Conservation (phyloP, 805 yeast genomes). For the Lipomyces japonicus region DNA sequence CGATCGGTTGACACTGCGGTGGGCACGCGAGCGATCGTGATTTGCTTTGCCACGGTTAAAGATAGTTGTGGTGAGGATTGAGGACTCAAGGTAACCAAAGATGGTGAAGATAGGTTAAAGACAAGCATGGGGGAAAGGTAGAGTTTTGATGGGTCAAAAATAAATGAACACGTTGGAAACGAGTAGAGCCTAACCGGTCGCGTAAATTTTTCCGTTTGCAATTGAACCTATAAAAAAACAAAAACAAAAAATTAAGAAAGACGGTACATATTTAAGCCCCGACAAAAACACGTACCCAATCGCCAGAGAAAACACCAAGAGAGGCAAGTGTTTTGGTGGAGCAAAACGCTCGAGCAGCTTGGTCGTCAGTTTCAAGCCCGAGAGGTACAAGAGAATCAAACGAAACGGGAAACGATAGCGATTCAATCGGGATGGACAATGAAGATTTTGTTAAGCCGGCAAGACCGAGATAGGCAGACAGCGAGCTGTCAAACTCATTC, state of each 20-base stretch:
- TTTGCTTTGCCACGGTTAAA: constrained; percentile 51
- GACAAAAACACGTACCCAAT: constrained; percentile 43
- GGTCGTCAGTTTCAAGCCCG: constrained; percentile 41
- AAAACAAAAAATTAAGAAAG: background rate
- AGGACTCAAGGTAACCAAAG: constrained; percentile 26
- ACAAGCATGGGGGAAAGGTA: constrained; percentile 63
- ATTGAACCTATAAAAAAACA: constrained; percentile 5
- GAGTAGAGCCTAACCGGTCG: constrained; percentile 50
- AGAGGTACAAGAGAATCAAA: constrained; percentile 9
- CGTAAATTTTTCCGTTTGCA: constrained; percentile 8
- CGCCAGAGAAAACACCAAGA: constrained; percentile 68
- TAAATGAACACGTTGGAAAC: constrained; percentile 64
- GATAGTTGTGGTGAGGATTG: constrained; percentile 10
- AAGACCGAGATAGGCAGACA: constrained; percentile 1
- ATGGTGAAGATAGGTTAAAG: constrained; percentile 46
- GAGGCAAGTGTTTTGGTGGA: constrained; percentile 50
- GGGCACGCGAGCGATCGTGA: constrained; percentile 62
- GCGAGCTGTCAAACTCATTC: background rate
- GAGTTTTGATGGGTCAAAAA: constrained; percentile 41
- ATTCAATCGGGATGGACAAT: constrained; percentile 17
- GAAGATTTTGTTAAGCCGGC: constrained; percentile 11
- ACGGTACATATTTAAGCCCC: background rate
- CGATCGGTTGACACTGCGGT: constrained; percentile 67
- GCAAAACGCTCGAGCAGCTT: constrained; percentile 46
- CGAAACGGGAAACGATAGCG: constrained; percentile 23